Base-by-base conservation (phyloP, 352 stramenopile genomes). In the Poterioochromonas sp. region DNA sequence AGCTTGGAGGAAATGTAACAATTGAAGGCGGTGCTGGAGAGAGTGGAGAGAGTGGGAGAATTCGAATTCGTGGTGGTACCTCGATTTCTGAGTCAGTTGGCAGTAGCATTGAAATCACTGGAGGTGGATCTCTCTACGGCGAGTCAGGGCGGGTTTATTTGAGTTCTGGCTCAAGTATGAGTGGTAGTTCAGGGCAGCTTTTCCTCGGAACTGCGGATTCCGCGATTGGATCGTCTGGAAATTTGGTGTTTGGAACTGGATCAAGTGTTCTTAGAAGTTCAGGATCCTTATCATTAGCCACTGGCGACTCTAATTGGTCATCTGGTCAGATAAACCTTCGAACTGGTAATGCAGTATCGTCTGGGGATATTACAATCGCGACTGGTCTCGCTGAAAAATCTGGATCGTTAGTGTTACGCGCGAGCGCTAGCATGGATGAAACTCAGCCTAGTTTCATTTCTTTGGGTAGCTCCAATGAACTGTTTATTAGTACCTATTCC, bases 291-390 rank as follows among this genome's bases (percentile, higher is more conserved):
- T 0, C 0, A 32, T 43, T 69, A 8, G 39, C 60, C 35, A 69
- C 60, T 69, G 60, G 60, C 26, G 60, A 63, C 29, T 11, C 53
- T n/a, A n/a, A n/a, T n/a, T n/a, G n/a, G n/a, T n/a, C n/a, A n/a
- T n/a, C n/a, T n/a, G n/a, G n/a, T n/a, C n/a, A n/a, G n/a, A n/a
- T n/a, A n/a, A n/a, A n/a, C n/a, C n/a, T n/a, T n/a, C n/a, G n/a
- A n/a, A n/a, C n/a, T n/a, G n/a, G n/a, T n/a, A n/a, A n/a, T n/a
- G n/a, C n/a, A n/a, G n/a, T n/a, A n/a, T n/a, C n/a, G n/a, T n/a
- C n/a, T n/a, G n/a, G n/a, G n/a, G n/a, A n/a, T n/a, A n/a, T n/a
- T n/a, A n/a, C n/a, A n/a, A n/a, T n/a, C n/a, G n/a, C n/a, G n/a
- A n/a, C n/a, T n/a, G n/a, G n/a, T n/a, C n/a, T n/a, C n/a, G n/a